Evolutionary conservation across 2,329 filamentous ascomycete species (phyloP), one percentile per base, ranked within the genome.

Genomic region (Metarhizium brunneum): DNA sequence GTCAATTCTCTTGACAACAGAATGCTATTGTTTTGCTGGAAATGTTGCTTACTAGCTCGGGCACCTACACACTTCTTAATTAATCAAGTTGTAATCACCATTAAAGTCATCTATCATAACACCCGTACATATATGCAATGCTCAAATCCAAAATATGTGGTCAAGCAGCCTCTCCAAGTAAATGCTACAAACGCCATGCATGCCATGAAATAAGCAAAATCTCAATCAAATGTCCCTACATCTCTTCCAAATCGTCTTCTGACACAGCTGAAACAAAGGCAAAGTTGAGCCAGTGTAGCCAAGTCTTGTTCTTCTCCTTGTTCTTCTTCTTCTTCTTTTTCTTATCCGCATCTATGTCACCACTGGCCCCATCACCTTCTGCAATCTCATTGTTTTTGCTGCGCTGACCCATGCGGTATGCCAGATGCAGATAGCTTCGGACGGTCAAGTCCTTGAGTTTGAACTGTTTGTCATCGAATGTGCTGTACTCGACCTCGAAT

Each of bases 401-500:
- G 29, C 50, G 57, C 56, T 66, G 61, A 3, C 87, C 88, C 65
- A 97, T 95, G 54, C 86, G 79, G 59, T 86, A 82, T 11, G 94
- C 94, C 50, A 97, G 78, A 58, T 88, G 80, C 48, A 97, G 74
- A 67, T 88, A 88, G 67, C 84, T 95, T 59, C 82, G 79, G 53
- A 96, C 88, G 0, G 92, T 97, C 68, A 99, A 73, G 70, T 97
- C 92, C 47, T 82, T 77, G 63, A 96, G 71, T 58, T 82, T 80
- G 68, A 92, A 96, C 1, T 86, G 70, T 56, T 83, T 73, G 67
- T 97, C 91, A 25, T 85, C 80, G 55, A 83, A 86, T 0, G 92
- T 97, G 68, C 85, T 85, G 68, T 99, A 99, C 69, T 96, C 90
- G 51, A 95, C 76, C 66, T 95, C 80, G 65, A 83, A 97, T 16